Evolutionary conservation across 257 asterid genomes (phyloP), one percentile per base, ranked within the genome.

Genomic region (Ilex aquifolium): DNA sequence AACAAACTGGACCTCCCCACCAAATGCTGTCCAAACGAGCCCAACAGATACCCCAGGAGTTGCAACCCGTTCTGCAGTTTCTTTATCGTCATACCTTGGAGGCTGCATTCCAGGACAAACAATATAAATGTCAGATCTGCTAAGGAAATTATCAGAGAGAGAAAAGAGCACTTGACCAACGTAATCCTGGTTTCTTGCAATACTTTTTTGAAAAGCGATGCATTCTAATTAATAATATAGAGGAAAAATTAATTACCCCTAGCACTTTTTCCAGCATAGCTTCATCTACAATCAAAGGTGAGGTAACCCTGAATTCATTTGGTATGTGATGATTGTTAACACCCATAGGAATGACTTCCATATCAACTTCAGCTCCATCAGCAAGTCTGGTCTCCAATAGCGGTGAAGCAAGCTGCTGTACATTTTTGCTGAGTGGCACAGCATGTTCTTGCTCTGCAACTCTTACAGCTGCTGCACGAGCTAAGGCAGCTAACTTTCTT

Each of bases 1-100:
- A 72, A 90, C 95, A 84, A 87, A 93, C 70, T 90, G 97, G 72
- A 93, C 99, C 80, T 93, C 96, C 53, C 99, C 97, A 59, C 99
- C 99, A 46, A 87, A 77, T 72, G 95, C 76, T 59, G 97, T 93
- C 96, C 96, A 87, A 51, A 90, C 97, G 67, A 93, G 73, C 67
- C 99, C 99, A 56, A 93, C 95, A 63, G 99, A 86, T 75, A 93
- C 84, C 64, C 99, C 97, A 69, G 99, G 91, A 59, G 85, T 80
- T 40, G 95, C 75, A 76, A 90, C 95, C 60, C 97, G 85, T 21
- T 93, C 96, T 61, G 94, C 95, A 15, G 92, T 80, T 81, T 90
- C 99, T 74, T 62, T 83, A 63, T 90, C 97, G 70, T 93, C 96
- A 72, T 82, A 90, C 77, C 83, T 87, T 13, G 97, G 86, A 58